phyloP scores from a whole-genome alignment of 179 eudicot species.

The Beta corolliflora region DNA sequence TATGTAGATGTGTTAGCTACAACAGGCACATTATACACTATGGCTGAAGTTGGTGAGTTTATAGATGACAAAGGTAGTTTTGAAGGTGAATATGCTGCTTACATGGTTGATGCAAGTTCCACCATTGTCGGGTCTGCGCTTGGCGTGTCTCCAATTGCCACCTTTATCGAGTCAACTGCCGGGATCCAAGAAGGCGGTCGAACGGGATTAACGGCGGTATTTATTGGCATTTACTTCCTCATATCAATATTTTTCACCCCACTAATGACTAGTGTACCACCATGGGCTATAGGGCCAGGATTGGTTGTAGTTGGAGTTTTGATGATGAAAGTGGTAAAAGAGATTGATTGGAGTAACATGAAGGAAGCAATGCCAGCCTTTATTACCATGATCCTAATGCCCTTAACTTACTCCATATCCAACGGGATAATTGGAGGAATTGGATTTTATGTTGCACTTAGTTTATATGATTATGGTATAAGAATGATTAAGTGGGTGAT shows the following conservation, averaged over 20 bases:
- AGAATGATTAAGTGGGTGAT: slow-evolving; percentile 50
- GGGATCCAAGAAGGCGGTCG: slow-evolving; percentile 88
- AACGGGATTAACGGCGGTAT: slow-evolving; percentile 76
- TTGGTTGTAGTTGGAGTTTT: slow-evolving; percentile 76
- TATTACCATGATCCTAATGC: slow-evolving; percentile 78
- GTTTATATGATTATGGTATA: slow-evolving; percentile 49
- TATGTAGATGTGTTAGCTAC: slow-evolving; percentile 85
- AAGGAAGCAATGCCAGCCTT: slow-evolving; percentile 80
- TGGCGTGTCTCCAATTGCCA: slow-evolving; percentile 75
- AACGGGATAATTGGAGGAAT: slow-evolving; percentile 87
- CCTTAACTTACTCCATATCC: slow-evolving; percentile 79
- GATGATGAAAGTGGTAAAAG: slow-evolving; percentile 84
- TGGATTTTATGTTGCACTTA: slow-evolving; percentile 61
- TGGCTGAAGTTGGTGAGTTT: slow-evolving; percentile 78
- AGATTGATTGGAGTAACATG: slow-evolving; percentile 73
- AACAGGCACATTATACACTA: slow-evolving; percentile 84
- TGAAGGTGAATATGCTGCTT: slow-evolving; percentile 77
- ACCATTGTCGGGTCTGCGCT: slow-evolving; percentile 73
- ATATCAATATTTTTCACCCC: slow-evolving; percentile 70
- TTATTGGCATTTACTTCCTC: slow-evolving; percentile 61
- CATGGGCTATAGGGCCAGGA: slow-evolving; percentile 95
- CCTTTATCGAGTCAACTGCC: slow-evolving; percentile 70
- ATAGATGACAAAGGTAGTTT: slow-evolving; percentile 54
- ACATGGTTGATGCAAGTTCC: slow-evolving; percentile 81
- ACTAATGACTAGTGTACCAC: slow-evolving; percentile 72